Evolutionary conservation across 257 asterid species (phyloP).

Genomic region (Apocynum venetum): DNA sequence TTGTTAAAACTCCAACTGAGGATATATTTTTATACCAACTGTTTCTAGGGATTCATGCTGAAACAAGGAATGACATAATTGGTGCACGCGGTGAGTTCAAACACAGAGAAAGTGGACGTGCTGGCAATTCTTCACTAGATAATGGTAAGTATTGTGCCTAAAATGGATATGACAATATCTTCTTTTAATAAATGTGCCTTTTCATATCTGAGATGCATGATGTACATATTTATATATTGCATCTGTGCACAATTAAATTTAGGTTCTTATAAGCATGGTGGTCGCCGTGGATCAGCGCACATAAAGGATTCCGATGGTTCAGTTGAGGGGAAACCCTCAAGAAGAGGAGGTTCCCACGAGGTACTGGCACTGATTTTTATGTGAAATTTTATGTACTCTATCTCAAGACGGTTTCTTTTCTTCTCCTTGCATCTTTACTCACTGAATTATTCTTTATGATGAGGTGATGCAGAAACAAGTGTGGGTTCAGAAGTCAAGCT

Average conservation of each 20-base stretch:
- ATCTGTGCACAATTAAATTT: conserved; percentile 21
- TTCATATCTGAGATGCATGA: not conserved
- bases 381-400: not conserved
- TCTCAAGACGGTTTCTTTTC: not conserved
- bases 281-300: conserved; percentile 63
- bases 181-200: not conserved
- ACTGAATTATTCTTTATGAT: conserved; percentile 8
- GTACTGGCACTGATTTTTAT: conserved; percentile 30
- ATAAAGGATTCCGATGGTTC: conserved; percentile 61
- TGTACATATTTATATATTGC: conserved; percentile 4
- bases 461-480: conserved; percentile 74
- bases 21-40: conserved; percentile 9
- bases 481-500: conserved; percentile 94
- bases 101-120: conserved; percentile 51
- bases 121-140: conserved; percentile 49
- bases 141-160: conserved; percentile 51
- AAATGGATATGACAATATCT: not conserved
- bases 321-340: conserved; percentile 56
- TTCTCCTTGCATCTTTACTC: not conserved
- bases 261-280: conserved; percentile 70
- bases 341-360: conserved; percentile 73
- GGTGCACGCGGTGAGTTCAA: conserved; percentile 49
- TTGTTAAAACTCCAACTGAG: not conserved
- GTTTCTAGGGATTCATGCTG: conserved; percentile 49
- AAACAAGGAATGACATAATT: conserved; percentile 39